Conservation (phyloP, 495 filamentous ascomycete genomes). For the Trichoderma reesei region DNA sequence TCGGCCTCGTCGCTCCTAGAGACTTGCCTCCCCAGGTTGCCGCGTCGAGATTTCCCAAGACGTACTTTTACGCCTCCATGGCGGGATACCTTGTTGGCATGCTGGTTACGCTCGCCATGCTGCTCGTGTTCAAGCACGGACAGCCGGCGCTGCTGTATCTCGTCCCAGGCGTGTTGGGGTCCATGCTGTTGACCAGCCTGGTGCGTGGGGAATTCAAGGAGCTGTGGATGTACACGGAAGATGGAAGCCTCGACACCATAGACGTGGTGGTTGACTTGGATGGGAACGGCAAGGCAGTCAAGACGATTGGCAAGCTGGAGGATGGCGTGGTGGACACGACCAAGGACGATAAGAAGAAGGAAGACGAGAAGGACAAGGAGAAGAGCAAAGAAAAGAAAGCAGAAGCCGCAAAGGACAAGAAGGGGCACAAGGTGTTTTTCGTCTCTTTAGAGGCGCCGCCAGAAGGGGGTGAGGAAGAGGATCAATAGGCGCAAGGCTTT, state of each 20-base stretch:
- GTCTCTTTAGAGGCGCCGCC: conserved; percentile 15
- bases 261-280: conserved; percentile 37
- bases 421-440: conserved; percentile 17
- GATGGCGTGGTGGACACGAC: conserved; percentile 9
- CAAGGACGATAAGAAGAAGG: conserved; percentile 19
- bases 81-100: conserved; percentile 74
- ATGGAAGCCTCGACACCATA: conserved; percentile 39
- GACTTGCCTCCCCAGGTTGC: conserved; percentile 35
- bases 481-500: no score
- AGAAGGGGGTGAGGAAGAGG: not conserved
- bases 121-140: conserved; percentile 68
- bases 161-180: conserved; percentile 71
- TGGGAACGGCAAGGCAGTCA: conserved; percentile 22
- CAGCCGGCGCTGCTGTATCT: conserved; percentile 92
- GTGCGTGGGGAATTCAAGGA: conserved; percentile 55
- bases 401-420: not conserved
- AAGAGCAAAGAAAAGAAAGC: not conserved
- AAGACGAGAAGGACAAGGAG: conserved; percentile 8
- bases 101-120: conserved; percentile 63
- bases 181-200: conserved; percentile 72
- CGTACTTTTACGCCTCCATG: conserved; percentile 76
- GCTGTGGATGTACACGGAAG: conserved; percentile 81
- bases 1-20: conserved; percentile 21
- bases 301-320: conserved; percentile 8
- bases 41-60: conserved; percentile 59